Evolutionary conservation across 352 stramenopile genomes (phyloP).

Genomic region (Globisporangium acanthophoron): DNA sequence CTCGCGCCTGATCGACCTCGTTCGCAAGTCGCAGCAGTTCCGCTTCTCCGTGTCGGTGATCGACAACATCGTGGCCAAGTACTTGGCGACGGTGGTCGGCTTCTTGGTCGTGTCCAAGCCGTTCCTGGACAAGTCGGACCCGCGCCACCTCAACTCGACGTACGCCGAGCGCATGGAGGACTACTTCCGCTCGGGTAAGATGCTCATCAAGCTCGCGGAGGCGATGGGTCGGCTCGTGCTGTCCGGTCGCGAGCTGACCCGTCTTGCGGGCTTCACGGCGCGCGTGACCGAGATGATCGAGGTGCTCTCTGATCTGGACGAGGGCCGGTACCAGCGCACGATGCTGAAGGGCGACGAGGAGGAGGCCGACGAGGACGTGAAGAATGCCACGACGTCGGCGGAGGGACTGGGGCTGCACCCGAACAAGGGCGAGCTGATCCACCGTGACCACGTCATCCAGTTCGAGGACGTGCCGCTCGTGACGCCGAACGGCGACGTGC

Average conservation of each 20-base stretch:
- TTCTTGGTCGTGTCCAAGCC: constrained; percentile 73
- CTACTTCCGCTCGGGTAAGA: constrained; percentile 83
- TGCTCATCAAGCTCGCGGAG: constrained; percentile 83
- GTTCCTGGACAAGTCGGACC: constrained; percentile 57
- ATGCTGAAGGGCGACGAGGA: constrained; percentile 55
- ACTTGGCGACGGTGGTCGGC: constrained; percentile 79
- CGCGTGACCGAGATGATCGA: constrained; percentile 81
- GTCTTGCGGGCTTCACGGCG: constrained; percentile 72
- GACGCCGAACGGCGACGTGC: constrained; percentile 85
- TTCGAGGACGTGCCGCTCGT: constrained; percentile 87
- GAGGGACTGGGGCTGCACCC: constrained; percentile 47
- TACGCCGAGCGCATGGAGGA: constrained; percentile 81
- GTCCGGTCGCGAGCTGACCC: constrained; percentile 77
- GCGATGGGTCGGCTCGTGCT: constrained; percentile 83
- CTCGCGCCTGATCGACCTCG: constrained; percentile 45
- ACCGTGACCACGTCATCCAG: constrained; percentile 75
- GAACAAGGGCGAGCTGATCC: constrained; percentile 50
- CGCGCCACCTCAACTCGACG: constrained; percentile 44
- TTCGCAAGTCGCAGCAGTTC: constrained; percentile 80
- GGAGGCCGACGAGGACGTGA: constrained; percentile 15
- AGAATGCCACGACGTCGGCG: constrained; percentile 26
- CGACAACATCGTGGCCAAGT: constrained; percentile 87
- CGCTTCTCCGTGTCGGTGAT: constrained; percentile 77
- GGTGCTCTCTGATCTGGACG: constrained; percentile 58
- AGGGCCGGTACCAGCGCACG: constrained; percentile 64